Conservation (phyloP, 805 yeast species). For the Kazachstania kunashirensis region DNA sequence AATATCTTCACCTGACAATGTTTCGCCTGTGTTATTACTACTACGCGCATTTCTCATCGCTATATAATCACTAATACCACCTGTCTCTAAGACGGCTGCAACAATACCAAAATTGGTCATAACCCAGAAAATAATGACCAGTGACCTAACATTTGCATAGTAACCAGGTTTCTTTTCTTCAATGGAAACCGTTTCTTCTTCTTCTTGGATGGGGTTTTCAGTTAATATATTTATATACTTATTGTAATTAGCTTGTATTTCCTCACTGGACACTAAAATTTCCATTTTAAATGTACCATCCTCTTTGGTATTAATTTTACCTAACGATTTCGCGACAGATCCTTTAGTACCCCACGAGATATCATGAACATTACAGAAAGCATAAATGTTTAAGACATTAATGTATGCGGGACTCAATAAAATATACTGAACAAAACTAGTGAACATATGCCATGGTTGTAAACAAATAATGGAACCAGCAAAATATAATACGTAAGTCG, state of each 20-base stretch:
- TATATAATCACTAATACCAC: constrained; percentile 50
- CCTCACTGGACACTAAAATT: constrained; percentile 65
- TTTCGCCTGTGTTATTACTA: constrained; percentile 10
- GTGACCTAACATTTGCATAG: constrained; percentile 81
- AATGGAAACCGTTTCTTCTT: constrained; percentile 30
- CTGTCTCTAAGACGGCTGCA: constrained; percentile 76
- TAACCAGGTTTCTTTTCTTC: constrained; percentile 63
- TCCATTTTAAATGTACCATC: constrained; percentile 60
- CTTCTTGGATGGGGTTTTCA: constrained; percentile 29
- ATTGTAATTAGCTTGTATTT: constrained; percentile 66
- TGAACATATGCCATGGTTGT: constrained; percentile 89
- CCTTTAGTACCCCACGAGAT: constrained; percentile 98
- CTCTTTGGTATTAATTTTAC: constrained; percentile 65
- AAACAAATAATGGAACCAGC: constrained; percentile 70
- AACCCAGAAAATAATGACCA: constrained; percentile 86
- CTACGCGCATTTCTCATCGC: constrained; percentile 14
- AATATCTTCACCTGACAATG: constrained; percentile 5
- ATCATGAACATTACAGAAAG: constrained; percentile 93
- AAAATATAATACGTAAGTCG: constrained; percentile 76
- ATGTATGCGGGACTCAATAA: constrained; percentile 81
- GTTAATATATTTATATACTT: constrained; percentile 53
- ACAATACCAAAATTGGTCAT: constrained; percentile 73
- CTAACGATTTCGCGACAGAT: constrained; percentile 63
- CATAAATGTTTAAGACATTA: constrained; percentile 85
- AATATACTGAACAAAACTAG: constrained; percentile 77